Evolutionary conservation across 1,139 yeast genomes (phyloP).

Genomic region (Yamadazyma atmosphaerica): DNA sequence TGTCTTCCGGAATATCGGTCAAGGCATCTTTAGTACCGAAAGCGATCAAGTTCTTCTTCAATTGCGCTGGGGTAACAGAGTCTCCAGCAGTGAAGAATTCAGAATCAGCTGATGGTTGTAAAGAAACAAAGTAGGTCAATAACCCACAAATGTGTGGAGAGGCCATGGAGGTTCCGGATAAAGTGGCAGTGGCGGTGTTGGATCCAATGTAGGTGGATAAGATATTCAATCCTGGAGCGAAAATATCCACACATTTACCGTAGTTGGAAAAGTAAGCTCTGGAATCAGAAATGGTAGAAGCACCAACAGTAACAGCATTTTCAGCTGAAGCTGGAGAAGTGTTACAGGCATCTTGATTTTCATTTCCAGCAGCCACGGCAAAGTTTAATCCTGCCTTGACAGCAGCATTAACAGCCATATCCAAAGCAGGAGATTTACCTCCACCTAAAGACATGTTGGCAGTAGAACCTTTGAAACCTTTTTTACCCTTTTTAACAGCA

Average conservation of each 20-base stretch:
- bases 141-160: conserved; percentile 46
- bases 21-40: conserved; percentile 38
- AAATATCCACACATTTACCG: conserved; percentile 46
- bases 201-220: conserved; percentile 41
- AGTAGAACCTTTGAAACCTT: conserved; percentile 46
- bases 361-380: conserved; percentile 50
- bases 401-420: conserved; percentile 45
- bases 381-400: conserved; percentile 42
- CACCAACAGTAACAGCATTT: conserved; percentile 47
- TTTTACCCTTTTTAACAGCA: conserved; percentile 26
- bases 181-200: conserved; percentile 31
- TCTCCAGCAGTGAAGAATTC: conserved; percentile 53
- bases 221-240: conserved; percentile 47
- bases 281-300: conserved; percentile 36
- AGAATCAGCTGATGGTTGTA: conserved; percentile 39
- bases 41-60: conserved; percentile 37
- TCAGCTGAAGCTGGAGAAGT: conserved; percentile 45
- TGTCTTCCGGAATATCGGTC: conserved; percentile 57
- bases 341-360: conserved; percentile 42
- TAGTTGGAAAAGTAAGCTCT: conserved; percentile 45
- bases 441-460: conserved; percentile 49
- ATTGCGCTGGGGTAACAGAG: conserved; percentile 30
- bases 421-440: conserved; percentile 41
- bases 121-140: conserved; percentile 40
- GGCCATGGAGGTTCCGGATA: conserved; percentile 50